Evolutionary conservation across 164 flowering plant species (phyloP).

Genomic region (Akebia trifoliata): DNA sequence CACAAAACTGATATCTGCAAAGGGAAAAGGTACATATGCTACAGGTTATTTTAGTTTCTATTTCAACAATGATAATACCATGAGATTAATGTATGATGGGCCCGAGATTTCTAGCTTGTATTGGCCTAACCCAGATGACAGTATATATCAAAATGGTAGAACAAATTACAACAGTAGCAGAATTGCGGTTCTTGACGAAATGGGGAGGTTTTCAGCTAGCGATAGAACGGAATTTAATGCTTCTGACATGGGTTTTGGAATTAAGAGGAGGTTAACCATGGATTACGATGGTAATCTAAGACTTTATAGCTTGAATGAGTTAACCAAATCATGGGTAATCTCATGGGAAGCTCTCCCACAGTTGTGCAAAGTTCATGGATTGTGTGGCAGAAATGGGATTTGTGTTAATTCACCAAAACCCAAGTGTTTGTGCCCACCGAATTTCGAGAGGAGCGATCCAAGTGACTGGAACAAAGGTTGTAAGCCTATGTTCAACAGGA

Average conservation of each 20-base stretch:
- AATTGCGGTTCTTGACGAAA: conserved; percentile 12
- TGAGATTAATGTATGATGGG: conserved; percentile 18
- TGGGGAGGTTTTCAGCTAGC: conserved; percentile 16
- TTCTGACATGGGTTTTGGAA: conserved; percentile 8
- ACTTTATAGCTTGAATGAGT: conserved; percentile 17
- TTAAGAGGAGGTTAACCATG: conserved; percentile 12
- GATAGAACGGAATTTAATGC: conserved; percentile 11
- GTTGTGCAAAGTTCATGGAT: conserved; percentile 17
- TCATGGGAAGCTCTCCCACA: conserved; percentile 9
- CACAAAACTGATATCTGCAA: conserved; percentile 8
- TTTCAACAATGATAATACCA: conserved; percentile 16
- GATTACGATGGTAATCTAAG: conserved; percentile 18
- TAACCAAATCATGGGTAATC: conserved; percentile 11
- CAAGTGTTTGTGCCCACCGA: conserved; percentile 12
- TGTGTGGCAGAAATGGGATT: conserved; percentile 12
- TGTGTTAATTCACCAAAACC: conserved; percentile 11
- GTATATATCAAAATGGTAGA: conserved; percentile 5
- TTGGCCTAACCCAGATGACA: conserved; percentile 11
- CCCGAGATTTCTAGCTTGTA: conserved; percentile 11
- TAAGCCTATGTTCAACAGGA: conserved; percentile 25
- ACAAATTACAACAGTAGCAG: conserved; percentile 16
- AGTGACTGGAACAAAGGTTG: conserved; percentile 34
- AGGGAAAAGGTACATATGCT: not conserved
- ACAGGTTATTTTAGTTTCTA: conserved; percentile 10
- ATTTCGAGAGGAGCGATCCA: conserved; percentile 9